Conservation (phyloP, 148 eudicot species). For the Persicaria maculosa region DNA sequence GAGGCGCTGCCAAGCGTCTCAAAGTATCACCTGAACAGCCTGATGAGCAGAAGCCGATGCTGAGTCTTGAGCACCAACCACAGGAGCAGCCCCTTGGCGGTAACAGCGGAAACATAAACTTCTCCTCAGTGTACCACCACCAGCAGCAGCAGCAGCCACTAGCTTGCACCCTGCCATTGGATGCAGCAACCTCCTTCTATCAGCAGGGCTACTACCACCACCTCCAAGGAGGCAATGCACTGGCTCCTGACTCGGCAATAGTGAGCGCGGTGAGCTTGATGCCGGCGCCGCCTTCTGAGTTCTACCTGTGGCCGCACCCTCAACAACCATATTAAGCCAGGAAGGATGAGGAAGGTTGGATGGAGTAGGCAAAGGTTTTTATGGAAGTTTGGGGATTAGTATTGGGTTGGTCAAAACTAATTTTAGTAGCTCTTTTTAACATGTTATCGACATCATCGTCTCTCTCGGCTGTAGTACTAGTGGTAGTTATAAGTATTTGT, state of each 20-base stretch:
- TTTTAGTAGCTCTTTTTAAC: slow-evolving; percentile 2
- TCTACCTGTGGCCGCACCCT: slow-evolving; percentile 65
- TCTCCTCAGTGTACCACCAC: slow-evolving; percentile 5
- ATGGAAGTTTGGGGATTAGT: not conserved
- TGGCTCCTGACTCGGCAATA: slow-evolving; percentile 23
- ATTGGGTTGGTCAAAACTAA: slow-evolving; percentile 9
- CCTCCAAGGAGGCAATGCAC: slow-evolving; percentile 14
- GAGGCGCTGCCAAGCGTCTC: slow-evolving; percentile 76
- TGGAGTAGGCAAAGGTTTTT: not conserved
- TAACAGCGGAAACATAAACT: not conserved
- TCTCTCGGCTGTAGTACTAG: not conserved
- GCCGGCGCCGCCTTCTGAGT: slow-evolving; percentile 52
- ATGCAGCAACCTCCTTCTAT: slow-evolving; percentile 33
- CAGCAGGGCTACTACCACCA: slow-evolving; percentile 58
- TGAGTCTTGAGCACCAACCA: slow-evolving; percentile 22
- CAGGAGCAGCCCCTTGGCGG: slow-evolving; percentile 12
- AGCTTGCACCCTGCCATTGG: slow-evolving; percentile 53
- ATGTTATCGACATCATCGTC: not conserved
- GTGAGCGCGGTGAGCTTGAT: slow-evolving; percentile 27
- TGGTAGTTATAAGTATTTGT: not conserved
- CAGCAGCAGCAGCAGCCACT: slow-evolving; percentile 33
- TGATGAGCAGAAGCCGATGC: slow-evolving; percentile 38
- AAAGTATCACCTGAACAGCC: slow-evolving; percentile 51
- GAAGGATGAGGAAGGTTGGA: not conserved
- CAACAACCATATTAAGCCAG: slow-evolving; percentile 27